These are phyloP conservation scores for Ceratobasidium sp. DNA, from an alignment of 1,284 basidiomycete species.

Conservation along the genomic window DNA sequence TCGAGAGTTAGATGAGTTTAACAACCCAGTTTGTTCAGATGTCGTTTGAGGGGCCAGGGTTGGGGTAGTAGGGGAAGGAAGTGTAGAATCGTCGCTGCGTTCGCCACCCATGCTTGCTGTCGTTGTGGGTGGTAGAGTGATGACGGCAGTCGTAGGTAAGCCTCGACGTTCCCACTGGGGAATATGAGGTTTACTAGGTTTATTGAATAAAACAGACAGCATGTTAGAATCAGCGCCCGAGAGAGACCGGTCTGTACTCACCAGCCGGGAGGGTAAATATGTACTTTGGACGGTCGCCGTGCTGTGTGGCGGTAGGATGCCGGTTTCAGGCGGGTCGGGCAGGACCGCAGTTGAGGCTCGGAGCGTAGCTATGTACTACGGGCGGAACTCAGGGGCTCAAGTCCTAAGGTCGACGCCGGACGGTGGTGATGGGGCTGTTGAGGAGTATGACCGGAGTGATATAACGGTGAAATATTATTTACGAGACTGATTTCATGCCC, in stretches of 20 bases:
- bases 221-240: constrained; percentile 14
- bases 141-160: constrained; percentile 3
- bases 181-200: constrained; percentile 13
- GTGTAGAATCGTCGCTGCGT: neutral
- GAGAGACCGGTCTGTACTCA: neutral
- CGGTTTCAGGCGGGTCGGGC: constrained; percentile 23
- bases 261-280: neutral
- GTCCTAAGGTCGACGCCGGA: neutral
- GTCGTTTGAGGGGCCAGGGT: neutral
- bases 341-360: constrained; percentile 37
- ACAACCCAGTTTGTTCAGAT: neutral
- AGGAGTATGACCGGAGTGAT: neutral
- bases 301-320: neutral
- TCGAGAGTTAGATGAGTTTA: constrained; percentile 9
- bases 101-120: constrained; percentile 35
- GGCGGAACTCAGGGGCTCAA: constrained; percentile 9
- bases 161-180: constrained; percentile 34
- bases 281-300: constrained; percentile 1
- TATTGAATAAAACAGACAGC: constrained; percentile 34
- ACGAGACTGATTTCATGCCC: constrained; percentile 29
- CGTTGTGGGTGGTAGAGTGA: constrained; percentile 26
- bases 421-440: neutral
- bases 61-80: constrained; percentile 38
- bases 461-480: constrained; percentile 2
- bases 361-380: constrained; percentile 12